Conservation (phyloP, 495 filamentous ascomycete genomes). For the Terfezia boudieri region DNA sequence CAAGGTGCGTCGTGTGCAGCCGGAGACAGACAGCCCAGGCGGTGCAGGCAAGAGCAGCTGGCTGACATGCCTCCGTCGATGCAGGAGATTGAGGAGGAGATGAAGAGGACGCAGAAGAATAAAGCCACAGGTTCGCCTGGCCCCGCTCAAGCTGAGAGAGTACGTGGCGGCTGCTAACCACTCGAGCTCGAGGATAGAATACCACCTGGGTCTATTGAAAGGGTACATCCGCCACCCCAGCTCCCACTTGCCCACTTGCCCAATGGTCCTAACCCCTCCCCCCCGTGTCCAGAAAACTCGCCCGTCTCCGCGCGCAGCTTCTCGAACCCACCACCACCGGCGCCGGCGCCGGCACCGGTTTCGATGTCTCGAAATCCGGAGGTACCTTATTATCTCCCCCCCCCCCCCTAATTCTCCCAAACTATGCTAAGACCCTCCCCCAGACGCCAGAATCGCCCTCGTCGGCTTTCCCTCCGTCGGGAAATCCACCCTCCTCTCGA, state of each 20-base stretch:
- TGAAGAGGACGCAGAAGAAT: constrained; percentile 97
- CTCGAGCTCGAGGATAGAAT: constrained; percentile 30
- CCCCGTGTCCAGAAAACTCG: constrained; percentile 40
- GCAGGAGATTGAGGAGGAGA: constrained; percentile 94
- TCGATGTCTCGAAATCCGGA: constrained; percentile 92
- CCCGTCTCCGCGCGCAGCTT: constrained; percentile 80
- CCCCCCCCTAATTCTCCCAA: not conserved
- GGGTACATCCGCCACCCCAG: constrained; percentile 22
- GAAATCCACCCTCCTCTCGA: constrained; percentile 95
- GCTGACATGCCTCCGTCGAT: not conserved
- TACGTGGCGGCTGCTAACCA: too few relatives aligned
- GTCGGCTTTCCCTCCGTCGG: constrained; percentile 97
- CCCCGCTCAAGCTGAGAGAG: too few relatives aligned
- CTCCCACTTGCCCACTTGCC: too few relatives aligned
- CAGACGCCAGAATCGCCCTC: constrained; percentile 83
- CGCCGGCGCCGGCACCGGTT: constrained; percentile 46
- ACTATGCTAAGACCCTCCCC: not conserved
- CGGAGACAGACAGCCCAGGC: too few relatives aligned
- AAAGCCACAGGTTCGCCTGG: constrained; percentile 47
- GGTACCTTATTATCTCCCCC: constrained; percentile 5
- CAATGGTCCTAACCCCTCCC: too few relatives aligned
- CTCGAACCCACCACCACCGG: constrained; percentile 74
- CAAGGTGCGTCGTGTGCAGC: constrained; percentile 50
- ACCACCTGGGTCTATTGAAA: constrained; percentile 94
- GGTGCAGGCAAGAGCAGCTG: too few relatives aligned